Evolutionary conservation across 257 asterid species (phyloP).

Genomic region (Salvia splendens): DNA sequence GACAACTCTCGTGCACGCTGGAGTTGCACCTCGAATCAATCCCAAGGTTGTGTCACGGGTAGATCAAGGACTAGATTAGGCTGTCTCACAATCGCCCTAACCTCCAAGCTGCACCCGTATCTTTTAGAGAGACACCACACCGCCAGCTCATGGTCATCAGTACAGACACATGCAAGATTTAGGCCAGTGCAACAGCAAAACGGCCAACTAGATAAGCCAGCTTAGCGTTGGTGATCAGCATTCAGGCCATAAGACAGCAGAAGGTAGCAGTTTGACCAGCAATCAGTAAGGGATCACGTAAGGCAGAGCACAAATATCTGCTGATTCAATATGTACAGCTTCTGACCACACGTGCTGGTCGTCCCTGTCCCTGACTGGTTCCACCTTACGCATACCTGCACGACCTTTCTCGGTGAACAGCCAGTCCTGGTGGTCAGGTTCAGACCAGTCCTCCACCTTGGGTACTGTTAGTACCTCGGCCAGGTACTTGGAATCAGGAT

Average conservation of each 20-base stretch:
- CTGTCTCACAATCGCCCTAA: not conserved
- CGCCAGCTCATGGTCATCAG: conserved; percentile 14
- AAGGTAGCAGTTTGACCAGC: not conserved
- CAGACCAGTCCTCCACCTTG: conserved; percentile 50
- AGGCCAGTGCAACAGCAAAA: not conserved
- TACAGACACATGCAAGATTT: not conserved
- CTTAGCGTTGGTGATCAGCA: not conserved
- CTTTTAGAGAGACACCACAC: not conserved
- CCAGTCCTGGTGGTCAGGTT: conserved; percentile 63
- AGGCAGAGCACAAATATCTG: conserved; percentile 68
- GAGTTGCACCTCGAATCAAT: conserved; percentile 1
- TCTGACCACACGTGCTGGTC: conserved; percentile 63
- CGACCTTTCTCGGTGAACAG: conserved; percentile 42
- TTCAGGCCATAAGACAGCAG: not conserved
- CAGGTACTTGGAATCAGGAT: conserved; percentile 68
- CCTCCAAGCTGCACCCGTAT: not conserved
- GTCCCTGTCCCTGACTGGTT: conserved; percentile 24
- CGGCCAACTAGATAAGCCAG: conserved; percentile 1
- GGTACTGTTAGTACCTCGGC: conserved; percentile 56
- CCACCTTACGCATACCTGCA: conserved; percentile 31
- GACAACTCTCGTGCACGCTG: conserved; percentile 19
- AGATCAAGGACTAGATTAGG: not conserved
- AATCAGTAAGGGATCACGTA: conserved; percentile 78
- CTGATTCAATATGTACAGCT: conserved; percentile 58
- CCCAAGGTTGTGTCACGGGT: not conserved